Base-by-base conservation (phyloP, 2,329 filamentous ascomycete species). In the Peltaster fructicola region DNA sequence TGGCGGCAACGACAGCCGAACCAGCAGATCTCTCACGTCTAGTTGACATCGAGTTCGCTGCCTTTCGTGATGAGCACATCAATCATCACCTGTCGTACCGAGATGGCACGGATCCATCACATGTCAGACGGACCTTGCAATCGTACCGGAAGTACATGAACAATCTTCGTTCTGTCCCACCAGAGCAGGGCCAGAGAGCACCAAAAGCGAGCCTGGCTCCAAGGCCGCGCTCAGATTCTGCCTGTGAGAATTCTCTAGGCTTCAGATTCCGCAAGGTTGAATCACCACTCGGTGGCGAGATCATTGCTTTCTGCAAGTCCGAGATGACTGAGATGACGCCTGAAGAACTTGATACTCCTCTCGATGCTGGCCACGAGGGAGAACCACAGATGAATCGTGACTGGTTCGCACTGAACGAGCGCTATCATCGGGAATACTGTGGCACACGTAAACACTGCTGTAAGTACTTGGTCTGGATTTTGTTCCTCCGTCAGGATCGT, bases 21-120 rank as follows among this genome's bases (percentile, higher is more conserved):
- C 30, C 30, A 15, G 31, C 36, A 9, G 44, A 47, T 30, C 35
- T 41, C 18, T 36, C 31, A n/a, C 34, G 36, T 15, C 36, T 48
- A 9, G 43, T 46, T 6, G 47, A 56, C 31, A 56, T 56, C 22
- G 52, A 58, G 31, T 59, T 59, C 32, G 46, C 52, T 23, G 44
- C 44, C 9, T 48, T 47, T 23, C 38, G 37, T 23, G 29, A 47
- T 14, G 44, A 48, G 29, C 35, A 37, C 14, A 41, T 37, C 14
- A 47, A 47, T 23, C 44, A 48, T 15, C 33, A 41, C 14, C 38
- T 47, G 9, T 47, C 44, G 3, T 47, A 40, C 30, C 34, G 44
- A 17, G 40, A 46, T 19, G 28, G 35, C 15, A 30, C 33, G 8
- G 34, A 46, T 15, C 37, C 41, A 3, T 31, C 30, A 15, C 42